phyloP scores from a whole-genome alignment of 2,329 filamentous ascomycete genomes.

The Aspergillus versicolor region DNA sequence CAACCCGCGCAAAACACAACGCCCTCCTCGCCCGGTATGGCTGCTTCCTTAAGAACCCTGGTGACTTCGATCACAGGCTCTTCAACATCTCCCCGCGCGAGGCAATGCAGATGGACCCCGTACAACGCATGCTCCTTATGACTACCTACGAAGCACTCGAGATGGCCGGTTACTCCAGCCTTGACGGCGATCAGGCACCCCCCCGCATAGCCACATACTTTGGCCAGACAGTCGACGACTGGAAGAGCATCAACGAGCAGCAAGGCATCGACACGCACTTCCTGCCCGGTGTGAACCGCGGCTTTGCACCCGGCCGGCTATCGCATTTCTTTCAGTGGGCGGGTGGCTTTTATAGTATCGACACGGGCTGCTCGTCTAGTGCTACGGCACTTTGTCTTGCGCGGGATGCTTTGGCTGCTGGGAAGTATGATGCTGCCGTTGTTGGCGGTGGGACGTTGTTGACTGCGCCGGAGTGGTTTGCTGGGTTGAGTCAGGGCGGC shows the following conservation, averaged over 20 bases:
- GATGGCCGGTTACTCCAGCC: conserved; percentile 30
- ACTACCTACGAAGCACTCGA: conserved; percentile 68
- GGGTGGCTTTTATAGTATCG: conserved; percentile 68
- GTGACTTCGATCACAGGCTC: conserved; percentile 69
- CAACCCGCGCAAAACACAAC: conserved; percentile 67
- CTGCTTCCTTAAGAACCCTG: conserved; percentile 69
- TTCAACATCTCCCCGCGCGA: conserved; percentile 78
- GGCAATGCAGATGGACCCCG: conserved; percentile 66
- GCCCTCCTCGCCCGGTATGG: conserved; percentile 70
- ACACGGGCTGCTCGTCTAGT: conserved; percentile 74
- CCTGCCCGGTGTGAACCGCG: conserved; percentile 61
- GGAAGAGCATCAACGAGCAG: conserved; percentile 65
- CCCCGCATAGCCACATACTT: conserved; percentile 70
- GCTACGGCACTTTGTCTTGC: conserved; percentile 69
- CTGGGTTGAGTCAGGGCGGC: conserved; percentile 61
- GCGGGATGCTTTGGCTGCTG: conserved; percentile 69
- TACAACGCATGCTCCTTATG: conserved; percentile 53
- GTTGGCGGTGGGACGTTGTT: conserved; percentile 61
- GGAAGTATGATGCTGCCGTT: conserved; percentile 76
- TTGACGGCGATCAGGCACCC: conserved; percentile 50
- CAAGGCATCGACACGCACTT: conserved; percentile 69
- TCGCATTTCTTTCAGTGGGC: conserved; percentile 75
- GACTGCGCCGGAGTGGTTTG: conserved; percentile 71
- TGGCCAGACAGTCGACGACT: conserved; percentile 69
- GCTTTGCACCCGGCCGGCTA: conserved; percentile 63